Evolutionary conservation across 1,284 basidiomycete species (phyloP), one percentile per base, ranked within the genome.

Genomic region (Cerrena zonata): DNA sequence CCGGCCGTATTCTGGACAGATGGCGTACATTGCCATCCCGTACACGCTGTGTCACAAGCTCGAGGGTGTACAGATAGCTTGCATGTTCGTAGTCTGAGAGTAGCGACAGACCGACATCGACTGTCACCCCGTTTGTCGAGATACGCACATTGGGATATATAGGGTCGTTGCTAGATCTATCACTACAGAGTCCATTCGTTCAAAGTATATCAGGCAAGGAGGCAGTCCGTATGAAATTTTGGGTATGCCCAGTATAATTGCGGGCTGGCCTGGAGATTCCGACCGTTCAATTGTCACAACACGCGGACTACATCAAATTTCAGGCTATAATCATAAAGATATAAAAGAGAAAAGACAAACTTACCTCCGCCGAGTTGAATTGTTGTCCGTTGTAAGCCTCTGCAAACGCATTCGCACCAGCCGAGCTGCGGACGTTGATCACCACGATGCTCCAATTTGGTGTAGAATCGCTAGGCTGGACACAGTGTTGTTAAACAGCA

Each of bases 11-110:
- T 94, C 67, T 96, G 94, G 49, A 99, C 25, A 99, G 74, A 0
- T 96, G 85, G 66, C 98, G 95, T 2, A 99, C 94, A 63, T 97
- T 96, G 47, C 90, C 92, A 65, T 98, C 94, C 95, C 96, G 99
- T 1, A 99, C 94, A 23, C 96, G 82, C 60, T 96, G 93, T 3
- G 95, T 98, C 67, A 96, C 94, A 34, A 99, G 78, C 69, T 98
- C 94, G 59, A 96, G 80, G 2, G 93, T 89, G 62, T 94, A 93
- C 0, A 91, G 77, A 69, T 94, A 91, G 0, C 89, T 91, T 2
- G 90, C 93, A 45, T 76, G 75, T 61, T 89, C 79, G 66, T 92
- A 96, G 66, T 89, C 64, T 96, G 93, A 2, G 93, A 94, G 59
- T 97, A 94, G 10, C 94, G 82, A 64, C 96, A 99, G 1, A 98